Conservation (phyloP, 2,329 filamentous ascomycete species). For the Aspergillus felis region DNA sequence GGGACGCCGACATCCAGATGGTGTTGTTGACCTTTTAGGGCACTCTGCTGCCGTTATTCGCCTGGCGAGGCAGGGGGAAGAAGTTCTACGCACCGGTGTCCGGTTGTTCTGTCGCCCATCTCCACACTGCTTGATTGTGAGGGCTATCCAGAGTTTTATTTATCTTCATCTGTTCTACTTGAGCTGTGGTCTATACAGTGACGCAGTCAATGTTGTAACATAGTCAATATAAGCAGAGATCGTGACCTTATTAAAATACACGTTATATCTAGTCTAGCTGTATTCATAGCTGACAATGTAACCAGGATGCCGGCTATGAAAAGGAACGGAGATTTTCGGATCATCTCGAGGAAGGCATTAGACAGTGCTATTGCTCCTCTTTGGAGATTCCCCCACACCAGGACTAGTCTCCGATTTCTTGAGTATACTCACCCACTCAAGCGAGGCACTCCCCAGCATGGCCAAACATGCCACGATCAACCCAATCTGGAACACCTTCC, state of each 20-base stretch:
- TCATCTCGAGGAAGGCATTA: background rate
- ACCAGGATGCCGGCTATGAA: background rate
- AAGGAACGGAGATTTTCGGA: background rate
- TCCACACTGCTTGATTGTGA: too few species aligned
- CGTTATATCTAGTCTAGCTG: background rate
- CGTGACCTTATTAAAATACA: too few species aligned
- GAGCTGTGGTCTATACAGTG: too few species aligned
- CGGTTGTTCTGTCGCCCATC: too few species aligned
- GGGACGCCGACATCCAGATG: too few species aligned
- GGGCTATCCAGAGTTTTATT: too few species aligned
- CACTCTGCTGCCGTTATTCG: too few species aligned
- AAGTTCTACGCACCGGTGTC: too few species aligned
- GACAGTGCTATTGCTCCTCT: background rate
- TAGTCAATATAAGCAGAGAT: background rate
- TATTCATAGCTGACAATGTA: background rate
- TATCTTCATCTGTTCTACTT: too few species aligned
- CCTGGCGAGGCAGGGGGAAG: too few species aligned
- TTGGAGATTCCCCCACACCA: background rate
- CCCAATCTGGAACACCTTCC: slow-evolving; percentile 3
- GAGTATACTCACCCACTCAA: slow-evolving; percentile 5
- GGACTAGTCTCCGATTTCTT: background rate
- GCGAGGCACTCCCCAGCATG: background rate
- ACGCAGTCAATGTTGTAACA: too few species aligned
- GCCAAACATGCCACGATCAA: background rate
- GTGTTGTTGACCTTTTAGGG: too few species aligned